Conservation (phyloP, 345 rosid genomes). For the Hibiscus trionum region DNA sequence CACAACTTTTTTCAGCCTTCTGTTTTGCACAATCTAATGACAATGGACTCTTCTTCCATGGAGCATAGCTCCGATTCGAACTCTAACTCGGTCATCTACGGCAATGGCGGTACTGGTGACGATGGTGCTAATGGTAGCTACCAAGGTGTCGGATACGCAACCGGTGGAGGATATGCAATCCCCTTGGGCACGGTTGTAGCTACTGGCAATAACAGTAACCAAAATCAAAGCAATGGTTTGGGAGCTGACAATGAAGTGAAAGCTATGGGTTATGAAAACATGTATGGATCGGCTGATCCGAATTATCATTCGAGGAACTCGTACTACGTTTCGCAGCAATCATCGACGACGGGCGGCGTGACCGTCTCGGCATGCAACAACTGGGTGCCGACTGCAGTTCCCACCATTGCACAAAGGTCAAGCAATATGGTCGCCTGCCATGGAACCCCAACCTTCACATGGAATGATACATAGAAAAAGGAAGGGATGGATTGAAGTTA, state of each 20-base stretch:
- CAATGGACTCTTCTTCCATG: conserved; percentile 35
- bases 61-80: conserved; percentile 44
- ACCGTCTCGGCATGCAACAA: conserved; percentile 15
- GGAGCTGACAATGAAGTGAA: conserved; percentile 22
- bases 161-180: conserved; percentile 21
- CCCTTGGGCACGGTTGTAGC: conserved; percentile 35
- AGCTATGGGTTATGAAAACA: conserved; percentile 22
- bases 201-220: conserved; percentile 20
- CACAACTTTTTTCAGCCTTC: conserved; percentile 50
- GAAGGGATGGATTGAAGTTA: neutral
- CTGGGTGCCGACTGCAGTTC: conserved; percentile 42
- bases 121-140: neutral
- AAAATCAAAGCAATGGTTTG: conserved; percentile 19
- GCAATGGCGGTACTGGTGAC: neutral
- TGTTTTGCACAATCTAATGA: conserved; percentile 38
- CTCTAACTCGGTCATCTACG: conserved; percentile 42
- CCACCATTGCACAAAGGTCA: conserved; percentile 33
- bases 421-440: conserved; percentile 31
- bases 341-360: conserved; percentile 19
- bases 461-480: conserved; percentile 38
- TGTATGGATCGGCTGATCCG: conserved; percentile 27
- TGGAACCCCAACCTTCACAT: conserved; percentile 50
- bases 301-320: conserved; percentile 31
- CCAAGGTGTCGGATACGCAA: neutral
- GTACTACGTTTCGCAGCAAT: conserved; percentile 33